phyloP scores from a whole-genome alignment of 306 rosid species.

The Sphenostylis stenocarpa region DNA sequence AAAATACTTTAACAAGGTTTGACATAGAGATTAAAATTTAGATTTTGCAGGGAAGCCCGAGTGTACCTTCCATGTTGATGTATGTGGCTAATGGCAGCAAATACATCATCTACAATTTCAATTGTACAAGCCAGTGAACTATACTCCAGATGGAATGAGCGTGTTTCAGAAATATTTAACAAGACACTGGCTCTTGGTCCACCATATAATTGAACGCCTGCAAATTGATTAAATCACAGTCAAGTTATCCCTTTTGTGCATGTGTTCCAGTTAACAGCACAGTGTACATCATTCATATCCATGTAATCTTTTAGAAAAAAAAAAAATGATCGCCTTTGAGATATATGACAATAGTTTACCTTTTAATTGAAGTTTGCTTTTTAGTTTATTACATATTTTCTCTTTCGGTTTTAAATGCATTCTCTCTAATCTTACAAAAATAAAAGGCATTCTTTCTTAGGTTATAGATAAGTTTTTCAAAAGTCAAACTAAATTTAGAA shows the following conservation, averaged over 20 bases:
- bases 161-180: slow-evolving; percentile 55
- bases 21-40: not conserved
- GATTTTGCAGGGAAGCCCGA: slow-evolving; percentile 15
- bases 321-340: not conserved
- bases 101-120: slow-evolving; percentile 83
- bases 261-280: not conserved
- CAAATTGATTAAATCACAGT: slow-evolving; percentile 20
- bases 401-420: not conserved
- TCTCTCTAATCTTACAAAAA: not conserved
- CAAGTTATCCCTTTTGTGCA: not conserved
- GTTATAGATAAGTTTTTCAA: not conserved
- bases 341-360: not conserved
- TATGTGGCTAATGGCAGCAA: slow-evolving; percentile 77
- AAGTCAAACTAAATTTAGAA: not conserved
- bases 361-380: not conserved
- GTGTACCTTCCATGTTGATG: slow-evolving; percentile 74
- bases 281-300: not conserved
- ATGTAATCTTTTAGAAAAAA: not conserved
- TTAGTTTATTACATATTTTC: not conserved
- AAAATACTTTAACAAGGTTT: not conserved
- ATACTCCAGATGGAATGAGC: slow-evolving; percentile 67
- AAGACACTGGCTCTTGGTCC: slow-evolving; percentile 70
- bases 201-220: slow-evolving; percentile 78
- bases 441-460: not conserved
- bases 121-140: slow-evolving; percentile 72